Evolutionary conservation across 192 early-diverging fungal species (phyloP).

Genomic region (Haplosporangium gracile): DNA sequence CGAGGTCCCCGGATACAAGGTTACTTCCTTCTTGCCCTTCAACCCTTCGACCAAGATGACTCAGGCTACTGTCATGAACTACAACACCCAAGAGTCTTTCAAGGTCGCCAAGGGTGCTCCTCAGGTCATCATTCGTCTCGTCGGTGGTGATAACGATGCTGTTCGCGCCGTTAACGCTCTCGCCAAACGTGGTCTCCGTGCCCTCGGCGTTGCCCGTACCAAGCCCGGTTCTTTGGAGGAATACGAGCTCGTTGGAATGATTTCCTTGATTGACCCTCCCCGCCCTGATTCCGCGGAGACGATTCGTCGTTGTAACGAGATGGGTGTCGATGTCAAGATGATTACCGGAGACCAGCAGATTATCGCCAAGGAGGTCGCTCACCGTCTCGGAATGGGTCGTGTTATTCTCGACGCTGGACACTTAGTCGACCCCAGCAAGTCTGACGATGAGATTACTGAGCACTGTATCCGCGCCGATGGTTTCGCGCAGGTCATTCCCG

Average conservation of each 20-base stretch:
- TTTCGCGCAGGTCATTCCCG: constrained; percentile 97
- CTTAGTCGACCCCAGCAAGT: constrained; percentile 80
- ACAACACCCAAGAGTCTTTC: constrained; percentile 85
- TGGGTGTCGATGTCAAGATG: constrained; percentile 96
- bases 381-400: constrained; percentile 92
- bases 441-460: constrained; percentile 86
- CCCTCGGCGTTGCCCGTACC: constrained; percentile 93
- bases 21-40: constrained; percentile 92
- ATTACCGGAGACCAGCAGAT: constrained; percentile 97
- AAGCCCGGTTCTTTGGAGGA: constrained; percentile 70
- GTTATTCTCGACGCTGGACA: constrained; percentile 91
- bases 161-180: constrained; percentile 83
- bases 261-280: constrained; percentile 92
- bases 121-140: constrained; percentile 88
- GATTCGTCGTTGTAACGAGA: constrained; percentile 84
- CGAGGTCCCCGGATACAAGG: constrained; percentile 91
- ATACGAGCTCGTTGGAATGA: constrained; percentile 91
- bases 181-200: constrained; percentile 86
- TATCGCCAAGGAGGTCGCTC: constrained; percentile 94
- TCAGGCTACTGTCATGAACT: constrained; percentile 86
- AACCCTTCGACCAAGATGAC: constrained; percentile 95
- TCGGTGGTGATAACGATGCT: constrained; percentile 85
- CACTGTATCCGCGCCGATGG: constrained; percentile 92
- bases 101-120: constrained; percentile 94
- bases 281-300: constrained; percentile 91